Conservation (phyloP, 2,329 filamentous ascomycete genomes). For the Neopestalotiopsis sp. region DNA sequence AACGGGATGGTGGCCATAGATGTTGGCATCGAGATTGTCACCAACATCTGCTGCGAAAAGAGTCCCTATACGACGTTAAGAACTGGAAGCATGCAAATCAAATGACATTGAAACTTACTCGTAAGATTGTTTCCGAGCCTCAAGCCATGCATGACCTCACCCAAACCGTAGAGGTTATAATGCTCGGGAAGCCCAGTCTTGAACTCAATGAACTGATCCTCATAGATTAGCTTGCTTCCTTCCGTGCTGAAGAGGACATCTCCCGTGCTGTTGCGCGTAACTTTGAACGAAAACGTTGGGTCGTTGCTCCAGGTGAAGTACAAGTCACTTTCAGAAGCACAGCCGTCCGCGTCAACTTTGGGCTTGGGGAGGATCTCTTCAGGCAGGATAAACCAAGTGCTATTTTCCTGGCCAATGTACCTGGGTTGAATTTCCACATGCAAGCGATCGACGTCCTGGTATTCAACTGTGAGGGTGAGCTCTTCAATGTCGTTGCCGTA, state of each 20-base stretch:
- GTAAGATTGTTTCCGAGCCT: conserved; percentile 77
- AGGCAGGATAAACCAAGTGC: conserved; percentile 70
- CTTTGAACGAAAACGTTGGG: conserved; percentile 71
- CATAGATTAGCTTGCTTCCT: conserved; percentile 70
- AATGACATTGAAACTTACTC: conserved; percentile 42
- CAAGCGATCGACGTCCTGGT: conserved; percentile 68
- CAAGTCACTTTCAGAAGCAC: conserved; percentile 58
- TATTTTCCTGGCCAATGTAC: conserved; percentile 64
- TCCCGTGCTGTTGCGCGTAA: conserved; percentile 62
- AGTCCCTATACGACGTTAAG: conserved; percentile 39
- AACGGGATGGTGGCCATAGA: conserved; percentile 80
- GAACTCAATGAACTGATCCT: conserved; percentile 81
- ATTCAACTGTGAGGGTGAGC: conserved; percentile 71
- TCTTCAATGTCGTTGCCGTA: conserved; percentile 78
- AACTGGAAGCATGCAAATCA: too few species aligned
- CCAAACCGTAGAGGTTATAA: conserved; percentile 79
- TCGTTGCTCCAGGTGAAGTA: conserved; percentile 58
- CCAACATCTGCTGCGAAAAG: conserved; percentile 71
- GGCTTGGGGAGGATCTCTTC: conserved; percentile 67
- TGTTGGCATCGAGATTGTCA: conserved; percentile 68
- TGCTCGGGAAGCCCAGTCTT: conserved; percentile 68
- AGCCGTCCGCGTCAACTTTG: conserved; percentile 43
- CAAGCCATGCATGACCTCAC: conserved; percentile 74
- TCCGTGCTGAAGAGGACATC: conserved; percentile 73
- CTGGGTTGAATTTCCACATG: conserved; percentile 74